Conservation (phyloP, 441 rosid genomes). For the Biscutella auriculata region DNA sequence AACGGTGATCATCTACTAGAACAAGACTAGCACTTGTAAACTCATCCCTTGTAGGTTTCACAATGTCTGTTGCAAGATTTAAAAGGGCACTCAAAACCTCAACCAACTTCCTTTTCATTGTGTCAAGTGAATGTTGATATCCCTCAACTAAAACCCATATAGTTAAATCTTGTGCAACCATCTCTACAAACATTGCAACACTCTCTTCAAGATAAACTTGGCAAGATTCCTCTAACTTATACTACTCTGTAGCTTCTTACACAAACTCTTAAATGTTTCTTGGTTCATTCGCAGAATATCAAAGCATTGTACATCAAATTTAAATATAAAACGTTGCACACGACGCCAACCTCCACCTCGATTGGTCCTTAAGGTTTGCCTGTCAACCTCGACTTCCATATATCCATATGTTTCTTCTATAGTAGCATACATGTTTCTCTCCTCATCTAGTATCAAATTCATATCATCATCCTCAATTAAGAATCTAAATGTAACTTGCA, state of each 20-base stretch:
- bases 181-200: background rate
- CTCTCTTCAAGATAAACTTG: background rate
- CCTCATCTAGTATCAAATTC: background rate
- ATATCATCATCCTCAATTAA: background rate
- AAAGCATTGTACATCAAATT: background rate
- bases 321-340: background rate
- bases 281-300: background rate
- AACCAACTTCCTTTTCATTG: background rate
- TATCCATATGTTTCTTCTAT: background rate
- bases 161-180: background rate
- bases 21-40: background rate
- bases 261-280: background rate
- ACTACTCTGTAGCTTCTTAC: background rate
- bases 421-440: background rate
- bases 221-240: background rate
- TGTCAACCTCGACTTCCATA: background rate
- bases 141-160: background rate
- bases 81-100: background rate
- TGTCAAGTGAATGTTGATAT: background rate
- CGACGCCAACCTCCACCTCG: slow-evolving; percentile 2
- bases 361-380: background rate
- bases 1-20: background rate
- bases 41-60: background rate
- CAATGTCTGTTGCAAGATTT: background rate
- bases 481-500: background rate